phyloP scores from a whole-genome alignment of 345 rosid species.

The Iberis pinnata region DNA sequence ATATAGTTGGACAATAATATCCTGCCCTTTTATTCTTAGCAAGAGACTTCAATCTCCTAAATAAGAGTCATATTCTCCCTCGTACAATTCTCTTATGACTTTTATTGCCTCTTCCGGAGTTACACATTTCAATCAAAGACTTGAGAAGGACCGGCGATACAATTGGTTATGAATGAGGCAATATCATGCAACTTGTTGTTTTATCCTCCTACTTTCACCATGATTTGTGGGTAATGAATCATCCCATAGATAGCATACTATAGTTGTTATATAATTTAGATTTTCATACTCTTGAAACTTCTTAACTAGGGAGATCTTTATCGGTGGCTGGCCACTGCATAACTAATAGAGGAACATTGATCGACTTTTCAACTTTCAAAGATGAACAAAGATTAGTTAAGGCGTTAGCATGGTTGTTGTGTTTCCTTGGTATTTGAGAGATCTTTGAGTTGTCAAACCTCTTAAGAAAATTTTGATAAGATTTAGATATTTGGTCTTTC shows the following conservation, averaged over 20 bases:
- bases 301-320: not conserved
- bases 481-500: not conserved
- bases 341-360: not conserved
- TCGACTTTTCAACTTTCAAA: not conserved
- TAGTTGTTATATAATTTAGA: too few species aligned
- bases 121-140: not conserved
- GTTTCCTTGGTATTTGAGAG: not conserved
- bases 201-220: not conserved
- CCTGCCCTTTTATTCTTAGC: not conserved
- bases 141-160: not conserved
- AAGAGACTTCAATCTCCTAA: too few species aligned
- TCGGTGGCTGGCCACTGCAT: not conserved
- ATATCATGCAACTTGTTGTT: not conserved
- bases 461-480: accelerated
- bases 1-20: not conserved
- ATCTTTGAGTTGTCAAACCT: not conserved
- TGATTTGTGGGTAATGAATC: not conserved
- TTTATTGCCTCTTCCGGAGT: not conserved
- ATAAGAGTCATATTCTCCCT: too few species aligned
- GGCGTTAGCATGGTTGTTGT: not conserved
- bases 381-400: not conserved
- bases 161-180: not conserved
- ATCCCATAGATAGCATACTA: not conserved
- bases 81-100: too few species aligned
- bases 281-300: too few species aligned